phyloP scores from a whole-genome alignment of 75 land plant genomes.

The Sequoia sempervirens region DNA sequence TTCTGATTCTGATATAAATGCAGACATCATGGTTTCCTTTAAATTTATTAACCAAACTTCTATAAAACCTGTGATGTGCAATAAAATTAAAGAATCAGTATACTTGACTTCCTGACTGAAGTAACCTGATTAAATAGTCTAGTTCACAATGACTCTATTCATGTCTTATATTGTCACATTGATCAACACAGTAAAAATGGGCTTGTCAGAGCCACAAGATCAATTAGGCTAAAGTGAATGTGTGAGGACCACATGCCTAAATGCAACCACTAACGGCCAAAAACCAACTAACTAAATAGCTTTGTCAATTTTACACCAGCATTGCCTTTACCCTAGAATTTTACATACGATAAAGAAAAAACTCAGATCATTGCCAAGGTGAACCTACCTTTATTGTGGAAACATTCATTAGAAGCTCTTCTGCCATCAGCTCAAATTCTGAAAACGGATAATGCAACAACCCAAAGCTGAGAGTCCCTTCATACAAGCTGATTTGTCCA shows the following conservation, averaged over 20 bases:
- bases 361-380: neutral
- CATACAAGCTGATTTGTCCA: slow-evolving; percentile 73
- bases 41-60: neutral
- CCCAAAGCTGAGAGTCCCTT: slow-evolving; percentile 79
- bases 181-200: neutral
- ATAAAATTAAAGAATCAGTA: neutral
- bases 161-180: neutral
- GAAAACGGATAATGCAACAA: slow-evolving; percentile 73
- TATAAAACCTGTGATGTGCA: neutral
- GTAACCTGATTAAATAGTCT: neutral
- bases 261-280: neutral
- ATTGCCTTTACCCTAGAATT: neutral
- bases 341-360: neutral
- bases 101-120: neutral
- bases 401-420: slow-evolving; percentile 87
- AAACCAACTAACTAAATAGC: neutral
- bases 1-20: neutral
- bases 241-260: neutral
- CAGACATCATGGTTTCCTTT: neutral
- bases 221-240: neutral
- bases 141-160: neutral
- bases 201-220: neutral
- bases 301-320: neutral
- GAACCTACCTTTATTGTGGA: slow-evolving; percentile 63
- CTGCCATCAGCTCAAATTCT: slow-evolving; percentile 94